Conservation (phyloP, 495 filamentous ascomycete genomes). For the Tuber umbilicatum region DNA sequence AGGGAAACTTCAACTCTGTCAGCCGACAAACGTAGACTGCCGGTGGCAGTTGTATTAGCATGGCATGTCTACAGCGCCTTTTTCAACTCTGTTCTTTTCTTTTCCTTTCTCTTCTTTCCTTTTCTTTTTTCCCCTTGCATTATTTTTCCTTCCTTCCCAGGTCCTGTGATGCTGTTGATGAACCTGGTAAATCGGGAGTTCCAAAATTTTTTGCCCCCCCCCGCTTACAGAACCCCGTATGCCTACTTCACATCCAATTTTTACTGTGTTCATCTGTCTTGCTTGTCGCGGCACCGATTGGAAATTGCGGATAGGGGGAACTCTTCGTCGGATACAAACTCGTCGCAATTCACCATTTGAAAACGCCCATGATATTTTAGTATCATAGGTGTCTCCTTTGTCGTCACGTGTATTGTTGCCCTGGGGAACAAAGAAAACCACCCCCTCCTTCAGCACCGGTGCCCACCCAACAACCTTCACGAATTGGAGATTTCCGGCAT, state of each 20-base stretch:
- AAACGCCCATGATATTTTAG: not conserved
- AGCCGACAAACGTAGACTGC: not conserved
- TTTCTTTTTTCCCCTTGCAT: not conserved
- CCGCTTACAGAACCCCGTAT: not conserved
- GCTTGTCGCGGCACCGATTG: not conserved
- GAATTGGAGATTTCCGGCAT: not conserved
- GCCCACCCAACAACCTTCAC: not conserved
- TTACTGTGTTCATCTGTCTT: slow-evolving; percentile 1
- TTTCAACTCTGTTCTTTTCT: not conserved
- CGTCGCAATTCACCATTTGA: not conserved
- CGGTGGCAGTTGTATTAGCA: not conserved
- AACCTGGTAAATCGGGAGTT: slow-evolving; percentile 1
- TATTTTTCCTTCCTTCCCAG: not conserved
- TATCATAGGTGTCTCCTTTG: not conserved
- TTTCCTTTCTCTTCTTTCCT: not conserved
- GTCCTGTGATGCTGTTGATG: not conserved
- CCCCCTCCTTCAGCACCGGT: not conserved
- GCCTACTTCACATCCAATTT: not conserved
- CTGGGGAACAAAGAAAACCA: not conserved
- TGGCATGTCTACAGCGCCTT: not conserved
- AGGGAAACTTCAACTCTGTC: not conserved
- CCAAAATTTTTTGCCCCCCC: not conserved
- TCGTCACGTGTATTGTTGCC: not conserved
- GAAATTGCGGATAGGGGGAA: not conserved
- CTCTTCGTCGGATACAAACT: not conserved